A percentile compares a stretch with the other conserved stretches of the same genome.
These are phyloP conservation scores for Furcasterigmium sp. DNA, from an alignment of 2,329 filamentous ascomycete species.

Conservation along the genomic window DNA sequence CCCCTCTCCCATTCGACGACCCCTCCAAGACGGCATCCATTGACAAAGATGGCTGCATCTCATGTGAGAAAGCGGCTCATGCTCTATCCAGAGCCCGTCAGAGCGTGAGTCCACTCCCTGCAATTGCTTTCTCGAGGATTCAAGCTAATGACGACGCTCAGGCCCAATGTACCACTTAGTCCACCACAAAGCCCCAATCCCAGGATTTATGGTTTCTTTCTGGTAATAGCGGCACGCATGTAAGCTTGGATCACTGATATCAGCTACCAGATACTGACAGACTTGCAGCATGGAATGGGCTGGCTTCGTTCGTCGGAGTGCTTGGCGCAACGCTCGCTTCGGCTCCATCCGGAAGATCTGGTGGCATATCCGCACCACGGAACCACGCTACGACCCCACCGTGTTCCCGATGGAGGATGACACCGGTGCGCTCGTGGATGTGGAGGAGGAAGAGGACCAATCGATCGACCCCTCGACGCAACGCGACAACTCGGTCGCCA, in stretches of 20 bases:
- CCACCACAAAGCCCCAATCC: conserved; percentile 23
- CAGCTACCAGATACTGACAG: background rate
- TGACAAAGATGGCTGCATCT: too few species aligned
- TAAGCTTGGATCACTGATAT: conserved; percentile 21
- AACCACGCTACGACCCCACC: conserved; percentile 39
- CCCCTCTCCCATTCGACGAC: background rate
- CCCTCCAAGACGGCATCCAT: background rate
- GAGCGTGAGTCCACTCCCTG: background rate
- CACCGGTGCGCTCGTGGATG: too few species aligned
- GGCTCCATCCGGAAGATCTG: conserved; percentile 47
- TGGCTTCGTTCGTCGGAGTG: conserved; percentile 44
- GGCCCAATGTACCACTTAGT: background rate
- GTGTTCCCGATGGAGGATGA: conserved; percentile 26
- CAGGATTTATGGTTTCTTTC: conserved; percentile 31
- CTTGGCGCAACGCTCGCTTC: conserved; percentile 63
- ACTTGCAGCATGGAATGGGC: conserved; percentile 46
- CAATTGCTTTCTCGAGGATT: background rate
- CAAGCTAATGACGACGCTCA: background rate
- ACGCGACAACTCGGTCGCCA: conserved; percentile 28
- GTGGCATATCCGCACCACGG: conserved; percentile 42
- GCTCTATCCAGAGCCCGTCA: conserved; percentile 1
- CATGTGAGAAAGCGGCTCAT: background rate
- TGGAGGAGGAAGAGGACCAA: background rate
- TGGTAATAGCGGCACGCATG: conserved; percentile 50
- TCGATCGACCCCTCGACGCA: too few species aligned